phyloP scores from a whole-genome alignment of 140 eudicot species.

The Oenanthe javanica region DNA sequence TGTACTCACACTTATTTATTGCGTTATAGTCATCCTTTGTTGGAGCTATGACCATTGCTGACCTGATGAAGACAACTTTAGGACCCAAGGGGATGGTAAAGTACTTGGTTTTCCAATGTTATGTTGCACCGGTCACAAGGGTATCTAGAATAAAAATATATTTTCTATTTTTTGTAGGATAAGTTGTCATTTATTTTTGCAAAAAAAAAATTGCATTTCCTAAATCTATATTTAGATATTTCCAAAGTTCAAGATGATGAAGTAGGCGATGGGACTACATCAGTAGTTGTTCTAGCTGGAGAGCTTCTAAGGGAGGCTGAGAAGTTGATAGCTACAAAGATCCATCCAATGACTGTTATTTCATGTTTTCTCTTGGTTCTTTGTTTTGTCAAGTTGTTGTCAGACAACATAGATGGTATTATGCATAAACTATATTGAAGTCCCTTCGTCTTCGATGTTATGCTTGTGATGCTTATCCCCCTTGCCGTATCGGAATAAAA shows the following conservation, averaged over 20 bases:
- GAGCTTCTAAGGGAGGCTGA: constrained; percentile 97
- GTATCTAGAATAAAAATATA: background rate
- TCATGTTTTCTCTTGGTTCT: constrained; percentile 39
- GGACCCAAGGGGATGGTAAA: constrained; percentile 97
- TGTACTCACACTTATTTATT: background rate
- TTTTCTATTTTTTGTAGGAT: no score
- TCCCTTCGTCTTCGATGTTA: background rate
- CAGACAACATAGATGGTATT: background rate
- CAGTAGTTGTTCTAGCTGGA: constrained; percentile 96
- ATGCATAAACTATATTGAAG: background rate
- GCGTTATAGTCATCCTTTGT: constrained; percentile 63
- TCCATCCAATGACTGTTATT: constrained; percentile 92
- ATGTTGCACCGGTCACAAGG: background rate
- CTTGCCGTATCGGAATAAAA: no score
- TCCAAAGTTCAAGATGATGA: constrained; percentile 98
- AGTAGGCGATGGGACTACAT: constrained; percentile 99
- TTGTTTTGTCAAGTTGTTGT: no score
- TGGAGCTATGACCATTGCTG: constrained; percentile 96
- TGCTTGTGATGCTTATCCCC: no score
- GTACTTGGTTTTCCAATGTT: background rate
- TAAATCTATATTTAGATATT: constrained; percentile 45
- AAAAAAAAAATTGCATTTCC: constrained; percentile 2
- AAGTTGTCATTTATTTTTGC: background rate
- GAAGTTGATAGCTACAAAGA: constrained; percentile 80
- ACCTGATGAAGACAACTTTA: constrained; percentile 89